Evolutionary conservation across 2,329 filamentous ascomycete species (phyloP), one percentile per base, ranked within the genome.

Genomic region (Penicillium brasilianum): DNA sequence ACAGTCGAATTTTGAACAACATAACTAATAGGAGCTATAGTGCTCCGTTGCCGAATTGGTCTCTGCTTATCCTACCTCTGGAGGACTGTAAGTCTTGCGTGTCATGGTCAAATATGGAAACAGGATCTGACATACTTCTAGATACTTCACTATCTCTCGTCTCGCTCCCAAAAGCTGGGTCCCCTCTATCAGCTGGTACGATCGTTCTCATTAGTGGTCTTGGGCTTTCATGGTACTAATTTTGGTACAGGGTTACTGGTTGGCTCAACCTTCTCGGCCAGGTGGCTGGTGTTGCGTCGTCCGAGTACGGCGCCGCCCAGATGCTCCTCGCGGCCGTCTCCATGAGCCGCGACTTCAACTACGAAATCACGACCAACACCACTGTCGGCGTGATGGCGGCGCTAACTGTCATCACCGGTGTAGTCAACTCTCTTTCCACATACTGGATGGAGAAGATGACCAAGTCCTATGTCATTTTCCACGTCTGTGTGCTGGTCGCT

Each of bases 401-500:
- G 5, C 74, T 86, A 25, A 83, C 83, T 4, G 72, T 86, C 36
- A 61, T 85, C 6, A 82, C 82, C 65, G 84, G 82, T 16, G 61
- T 81, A 1, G 79, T 86, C 67, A 87, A 87, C 75, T 85, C 81
- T 4, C 72, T 87, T 54, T 82, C 83, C 9, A 87, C 85, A 0
- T 81, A 80, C 59, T 85, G 84, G 83, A 82, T 87, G 75, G 84
- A 85, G 72, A 83, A 83, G 66, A 82, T 87, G 74, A 84, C 84
- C 60, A 84, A 83, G 67, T 77, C 76, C 32, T 87, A 87, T 66
- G 84, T 85, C 37, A 80, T 86, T 59, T 84, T 87, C 73, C 84
- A 87, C 70, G 79, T 85, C 30, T 74, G 77, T 50, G 78, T 85
- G 11, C 74, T 86, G 1, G 68, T 86, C n/a, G 76, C 80, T 10